Conservation (phyloP, 106 monocot genomes). For the Allium cepa region DNA sequence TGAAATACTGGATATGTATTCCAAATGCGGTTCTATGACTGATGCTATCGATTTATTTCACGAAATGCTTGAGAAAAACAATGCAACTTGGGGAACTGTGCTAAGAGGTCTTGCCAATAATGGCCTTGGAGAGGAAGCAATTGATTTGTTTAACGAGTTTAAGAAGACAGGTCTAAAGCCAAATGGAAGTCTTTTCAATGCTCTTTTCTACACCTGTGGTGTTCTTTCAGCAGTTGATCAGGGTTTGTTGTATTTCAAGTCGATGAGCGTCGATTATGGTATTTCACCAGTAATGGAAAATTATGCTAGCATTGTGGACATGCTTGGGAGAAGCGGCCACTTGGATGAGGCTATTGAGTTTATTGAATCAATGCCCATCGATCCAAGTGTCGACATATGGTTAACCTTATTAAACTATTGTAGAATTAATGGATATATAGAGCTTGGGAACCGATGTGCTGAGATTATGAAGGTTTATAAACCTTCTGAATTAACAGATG, state of each 20-base stretch:
- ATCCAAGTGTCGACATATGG: constrained; percentile 69
- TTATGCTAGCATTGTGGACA: constrained; percentile 50
- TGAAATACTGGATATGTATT: constrained; percentile 71
- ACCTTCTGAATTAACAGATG: constrained; percentile 38
- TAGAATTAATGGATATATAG: constrained; percentile 56
- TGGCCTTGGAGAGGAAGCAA: constrained; percentile 71
- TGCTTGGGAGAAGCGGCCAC: constrained; percentile 73
- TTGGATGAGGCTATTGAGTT: constrained; percentile 81
- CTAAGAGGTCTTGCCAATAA: constrained; percentile 54
- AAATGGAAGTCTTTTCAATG: constrained; percentile 41
- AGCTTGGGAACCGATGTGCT: constrained; percentile 68
- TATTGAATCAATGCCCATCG: constrained; percentile 58
- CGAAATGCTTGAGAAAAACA: constrained; percentile 52
- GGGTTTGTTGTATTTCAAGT: constrained; percentile 78
- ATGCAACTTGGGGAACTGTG: constrained; percentile 84
- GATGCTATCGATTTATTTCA: constrained; percentile 72
- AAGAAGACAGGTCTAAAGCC: constrained; percentile 49
- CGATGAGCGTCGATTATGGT: constrained; percentile 60
- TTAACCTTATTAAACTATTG: constrained; percentile 74
- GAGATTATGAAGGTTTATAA: constrained; percentile 52
- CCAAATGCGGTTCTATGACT: constrained; percentile 55
- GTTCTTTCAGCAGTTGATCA: constrained; percentile 70
- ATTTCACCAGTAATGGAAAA: constrained; percentile 58
- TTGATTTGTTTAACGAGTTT: constrained; percentile 57
- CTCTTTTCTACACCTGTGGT: constrained; percentile 55